phyloP scores from a whole-genome alignment of 495 filamentous ascomycete species.

The Penicillium fimorum region DNA sequence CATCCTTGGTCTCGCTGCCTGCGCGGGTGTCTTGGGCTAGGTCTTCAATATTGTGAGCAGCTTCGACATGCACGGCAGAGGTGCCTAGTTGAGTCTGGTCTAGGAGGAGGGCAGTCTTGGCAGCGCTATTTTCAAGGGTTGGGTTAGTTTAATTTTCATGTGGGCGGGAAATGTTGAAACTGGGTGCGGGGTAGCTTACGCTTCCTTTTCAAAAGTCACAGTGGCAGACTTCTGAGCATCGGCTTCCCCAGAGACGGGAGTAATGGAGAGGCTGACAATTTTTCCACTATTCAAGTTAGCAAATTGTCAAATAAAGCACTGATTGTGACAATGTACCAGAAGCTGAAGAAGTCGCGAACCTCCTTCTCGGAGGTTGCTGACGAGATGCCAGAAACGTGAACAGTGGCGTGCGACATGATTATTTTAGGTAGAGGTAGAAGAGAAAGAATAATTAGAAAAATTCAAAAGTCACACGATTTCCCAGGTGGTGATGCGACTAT shows the following conservation, averaged over 20 bases:
- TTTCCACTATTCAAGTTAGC: slow-evolving; percentile 68
- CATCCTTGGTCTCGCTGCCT: slow-evolving; percentile 52
- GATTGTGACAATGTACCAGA: slow-evolving; percentile 66
- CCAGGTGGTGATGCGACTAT: slow-evolving; percentile 14
- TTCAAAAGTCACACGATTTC: background rate
- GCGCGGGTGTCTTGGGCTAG: slow-evolving; percentile 56
- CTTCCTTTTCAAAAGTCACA: slow-evolving; percentile 94
- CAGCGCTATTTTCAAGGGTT: slow-evolving; percentile 51
- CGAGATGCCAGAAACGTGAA: slow-evolving; percentile 77
- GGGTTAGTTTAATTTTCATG: background rate
- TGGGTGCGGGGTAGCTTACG: slow-evolving; percentile 50
- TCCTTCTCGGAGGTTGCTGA: slow-evolving; percentile 79
- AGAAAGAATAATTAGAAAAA: slow-evolving; percentile 4
- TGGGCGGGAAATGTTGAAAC: slow-evolving; percentile 2
- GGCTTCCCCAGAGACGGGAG: slow-evolving; percentile 56
- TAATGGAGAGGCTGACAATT: slow-evolving; percentile 78
- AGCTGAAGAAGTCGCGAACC: slow-evolving; percentile 95
- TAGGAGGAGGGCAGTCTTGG: slow-evolving; percentile 92
- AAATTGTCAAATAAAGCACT: slow-evolving; percentile 4
- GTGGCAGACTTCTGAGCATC: slow-evolving; percentile 72
- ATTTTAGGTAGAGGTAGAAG: slow-evolving; percentile 1
- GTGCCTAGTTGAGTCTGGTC: slow-evolving; percentile 91
- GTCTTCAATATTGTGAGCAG: slow-evolving; percentile 61
- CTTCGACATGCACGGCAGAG: slow-evolving; percentile 73
- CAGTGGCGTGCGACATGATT: slow-evolving; percentile 50